Conservation (phyloP, 352 stramenopile species). For the Globisporangium emineosum region DNA sequence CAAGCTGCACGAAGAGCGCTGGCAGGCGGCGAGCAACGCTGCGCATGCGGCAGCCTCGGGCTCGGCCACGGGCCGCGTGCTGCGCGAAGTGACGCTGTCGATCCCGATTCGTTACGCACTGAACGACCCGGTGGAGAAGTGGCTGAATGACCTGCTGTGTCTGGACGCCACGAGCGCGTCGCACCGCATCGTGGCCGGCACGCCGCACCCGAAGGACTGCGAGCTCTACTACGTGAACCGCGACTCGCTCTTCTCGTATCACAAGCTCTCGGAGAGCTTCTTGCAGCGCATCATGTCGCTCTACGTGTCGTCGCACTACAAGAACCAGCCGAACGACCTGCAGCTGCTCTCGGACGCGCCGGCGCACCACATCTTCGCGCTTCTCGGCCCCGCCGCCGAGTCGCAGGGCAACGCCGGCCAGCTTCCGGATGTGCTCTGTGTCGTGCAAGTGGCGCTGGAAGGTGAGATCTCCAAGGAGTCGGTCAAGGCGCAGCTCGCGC, state of each 20-base stretch:
- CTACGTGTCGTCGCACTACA: slow-evolving; percentile 99
- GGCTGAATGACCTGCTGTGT: slow-evolving; percentile 97
- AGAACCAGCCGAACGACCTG: slow-evolving; percentile 99
- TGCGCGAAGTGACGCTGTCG: slow-evolving; percentile 95
- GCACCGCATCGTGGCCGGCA: slow-evolving; percentile 90
- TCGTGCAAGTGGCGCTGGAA: slow-evolving; percentile 97
- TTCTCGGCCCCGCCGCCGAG: slow-evolving; percentile 94
- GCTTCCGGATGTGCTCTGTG: slow-evolving; percentile 97
- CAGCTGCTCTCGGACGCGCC: slow-evolving; percentile 98
- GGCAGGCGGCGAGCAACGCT: slow-evolving; percentile 89
- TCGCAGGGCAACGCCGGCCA: slow-evolving; percentile 83
- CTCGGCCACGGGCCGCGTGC: slow-evolving; percentile 60
- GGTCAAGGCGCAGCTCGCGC: slow-evolving; percentile 92
- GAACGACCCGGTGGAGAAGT: slow-evolving; percentile 96
- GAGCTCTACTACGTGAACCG: slow-evolving; percentile 99
- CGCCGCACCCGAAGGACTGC: slow-evolving; percentile 94
- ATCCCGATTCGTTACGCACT: slow-evolving; percentile 97
- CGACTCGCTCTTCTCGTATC: slow-evolving; percentile 99
- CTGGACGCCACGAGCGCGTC: slow-evolving; percentile 88
- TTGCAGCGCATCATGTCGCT: slow-evolving; percentile 93
- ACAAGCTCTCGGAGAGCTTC: slow-evolving; percentile 97
- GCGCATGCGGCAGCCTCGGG: slow-evolving; percentile 57
- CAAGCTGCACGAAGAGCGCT: slow-evolving; percentile 97
- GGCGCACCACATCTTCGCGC: slow-evolving; percentile 97
- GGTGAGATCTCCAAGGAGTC: slow-evolving; percentile 96